A percentile compares a stretch with the other conserved stretches of the same genome.
Conservation (phyloP, 495 filamentous ascomycete species). For the Penicillium alfredii region DNA sequence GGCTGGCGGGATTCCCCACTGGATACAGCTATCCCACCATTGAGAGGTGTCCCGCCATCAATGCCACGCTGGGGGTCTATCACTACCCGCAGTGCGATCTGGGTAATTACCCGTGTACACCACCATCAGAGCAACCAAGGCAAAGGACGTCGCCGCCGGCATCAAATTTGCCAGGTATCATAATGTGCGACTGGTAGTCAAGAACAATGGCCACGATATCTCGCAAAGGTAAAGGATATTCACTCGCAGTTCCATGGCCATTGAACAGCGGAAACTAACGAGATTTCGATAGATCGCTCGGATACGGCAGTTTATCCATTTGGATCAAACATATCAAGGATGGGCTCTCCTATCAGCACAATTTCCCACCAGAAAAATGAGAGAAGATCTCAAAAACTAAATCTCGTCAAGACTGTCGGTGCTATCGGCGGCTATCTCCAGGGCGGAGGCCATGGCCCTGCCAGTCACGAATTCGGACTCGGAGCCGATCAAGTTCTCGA, state of each 20-base stretch:
- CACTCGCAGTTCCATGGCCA: constrained; percentile 31
- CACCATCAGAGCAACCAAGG: constrained; percentile 27
- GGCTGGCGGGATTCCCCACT: constrained; percentile 22
- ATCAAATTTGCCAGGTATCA: constrained; percentile 46
- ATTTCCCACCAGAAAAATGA: constrained; percentile 5
- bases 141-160: constrained; percentile 19
- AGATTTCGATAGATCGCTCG: constrained; percentile 23
- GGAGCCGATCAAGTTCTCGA: constrained; percentile 37
- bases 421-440: constrained; percentile 33
- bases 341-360: constrained; percentile 24
- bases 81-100: constrained; percentile 25
- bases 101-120: constrained; percentile 20
- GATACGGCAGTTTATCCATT: constrained; percentile 32
- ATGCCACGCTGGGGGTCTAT: too few species aligned
- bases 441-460: constrained; percentile 33
- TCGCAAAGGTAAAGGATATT: constrained; percentile 41
- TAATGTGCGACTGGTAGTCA: constrained; percentile 52
- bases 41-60: constrained; percentile 24
- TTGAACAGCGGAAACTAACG: constrained; percentile 54
- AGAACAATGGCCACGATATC: constrained; percentile 51
- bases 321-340: constrained; percentile 33
- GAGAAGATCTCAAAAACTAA: constrained; percentile 2
- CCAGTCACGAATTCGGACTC: constrained; percentile 25
- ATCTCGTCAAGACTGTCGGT: constrained; percentile 24
- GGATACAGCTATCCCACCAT: constrained; percentile 28